phyloP scores from a whole-genome alignment of 768 basidiomycete genomes.

The Phanerochaete sordida region DNA sequence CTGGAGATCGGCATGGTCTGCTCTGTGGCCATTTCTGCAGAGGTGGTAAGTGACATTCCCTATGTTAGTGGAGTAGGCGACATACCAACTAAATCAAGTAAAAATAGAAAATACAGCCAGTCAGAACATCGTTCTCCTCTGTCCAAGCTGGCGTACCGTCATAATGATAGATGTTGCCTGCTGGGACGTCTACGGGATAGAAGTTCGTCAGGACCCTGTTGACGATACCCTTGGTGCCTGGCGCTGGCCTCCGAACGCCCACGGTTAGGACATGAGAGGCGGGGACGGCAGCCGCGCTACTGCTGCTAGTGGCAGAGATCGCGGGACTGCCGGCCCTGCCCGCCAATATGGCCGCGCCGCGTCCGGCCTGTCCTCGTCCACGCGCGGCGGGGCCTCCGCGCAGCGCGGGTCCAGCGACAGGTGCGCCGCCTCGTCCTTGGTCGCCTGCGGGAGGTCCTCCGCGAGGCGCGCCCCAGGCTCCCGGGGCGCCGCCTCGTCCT shows the following conservation, averaged over 20 bases:
- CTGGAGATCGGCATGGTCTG: slow-evolving; percentile 62
- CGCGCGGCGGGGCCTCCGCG: too few species aligned
- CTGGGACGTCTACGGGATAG: slow-evolving; percentile 58
- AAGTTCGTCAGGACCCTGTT: slow-evolving; percentile 53
- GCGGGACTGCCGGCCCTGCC: slow-evolving; percentile 3
- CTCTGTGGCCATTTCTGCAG: slow-evolving; percentile 66
- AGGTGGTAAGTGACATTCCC: too few species aligned
- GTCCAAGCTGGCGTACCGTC: slow-evolving; percentile 76
- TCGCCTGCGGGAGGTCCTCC: too few species aligned
- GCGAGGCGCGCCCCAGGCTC: too few species aligned
- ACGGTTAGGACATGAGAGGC: slow-evolving; percentile 46
- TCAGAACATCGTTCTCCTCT: too few species aligned
- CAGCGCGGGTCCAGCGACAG: too few species aligned
- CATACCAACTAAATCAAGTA: slow-evolving; percentile 6
- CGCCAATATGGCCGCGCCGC: too few species aligned
- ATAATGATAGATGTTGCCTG: slow-evolving; percentile 69
- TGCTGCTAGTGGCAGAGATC: neutral
- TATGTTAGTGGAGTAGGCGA: neutral
- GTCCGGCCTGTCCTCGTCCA: too few species aligned
- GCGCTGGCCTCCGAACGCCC: slow-evolving; percentile 65
- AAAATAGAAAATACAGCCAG: too few species aligned
- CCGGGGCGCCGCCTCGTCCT: too few species aligned
- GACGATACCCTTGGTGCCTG: slow-evolving; percentile 51
- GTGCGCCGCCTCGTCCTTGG: too few species aligned
- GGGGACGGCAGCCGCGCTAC: slow-evolving; percentile 16